Conservation (phyloP, 306 rosid genomes). For the Dalbergia cultrata region DNA sequence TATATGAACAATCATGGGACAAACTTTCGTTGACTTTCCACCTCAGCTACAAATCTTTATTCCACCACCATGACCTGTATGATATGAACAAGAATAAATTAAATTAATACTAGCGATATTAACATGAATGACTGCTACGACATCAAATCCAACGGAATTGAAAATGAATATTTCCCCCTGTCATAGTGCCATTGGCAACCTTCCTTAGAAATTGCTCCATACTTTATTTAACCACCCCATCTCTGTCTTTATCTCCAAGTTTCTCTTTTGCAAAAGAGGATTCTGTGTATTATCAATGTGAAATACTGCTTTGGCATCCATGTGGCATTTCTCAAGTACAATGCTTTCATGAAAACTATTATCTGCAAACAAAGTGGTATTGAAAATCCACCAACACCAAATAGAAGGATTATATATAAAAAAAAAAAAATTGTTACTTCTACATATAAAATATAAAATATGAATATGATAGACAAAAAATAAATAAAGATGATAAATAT, state of each 20-base stretch:
- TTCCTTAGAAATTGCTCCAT: not conserved
- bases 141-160: not conserved
- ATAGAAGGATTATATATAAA: not conserved
- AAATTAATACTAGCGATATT: not conserved
- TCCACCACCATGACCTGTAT: not conserved
- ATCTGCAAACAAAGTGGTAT: not conserved
- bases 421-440: too few relatives aligned
- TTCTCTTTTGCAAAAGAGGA: not conserved
- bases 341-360: not conserved
- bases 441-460: too few relatives aligned
- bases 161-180: constrained; percentile 4
- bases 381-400: constrained; percentile 2
- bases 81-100: not conserved
- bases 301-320: not conserved
- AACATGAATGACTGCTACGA: not conserved
- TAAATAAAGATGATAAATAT: too few relatives aligned
- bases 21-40: constrained; percentile 14
- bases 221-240: not conserved
- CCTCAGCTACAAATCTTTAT: not conserved
- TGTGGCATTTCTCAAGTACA: constrained; percentile 9
- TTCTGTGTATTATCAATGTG: not conserved
- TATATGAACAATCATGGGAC: not conserved
- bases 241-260: constrained; percentile 11
- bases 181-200: not conserved
- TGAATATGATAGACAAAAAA: too few relatives aligned